Evolutionary conservation across 148 eudicot species (phyloP).

Genomic region (Rhododendron vialii): DNA sequence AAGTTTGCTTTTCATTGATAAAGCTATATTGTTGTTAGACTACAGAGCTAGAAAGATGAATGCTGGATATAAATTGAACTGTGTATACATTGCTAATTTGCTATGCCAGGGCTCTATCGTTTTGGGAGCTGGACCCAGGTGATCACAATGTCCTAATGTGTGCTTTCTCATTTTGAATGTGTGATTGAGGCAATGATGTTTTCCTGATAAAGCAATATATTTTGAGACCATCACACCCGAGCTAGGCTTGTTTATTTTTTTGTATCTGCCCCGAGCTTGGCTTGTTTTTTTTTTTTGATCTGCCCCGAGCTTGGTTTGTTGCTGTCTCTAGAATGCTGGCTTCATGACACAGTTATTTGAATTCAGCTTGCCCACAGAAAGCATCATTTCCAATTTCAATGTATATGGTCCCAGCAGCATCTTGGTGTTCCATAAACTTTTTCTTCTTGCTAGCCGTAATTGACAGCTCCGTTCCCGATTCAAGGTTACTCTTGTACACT

Average conservation of each 20-base stretch:
- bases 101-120: neutral
- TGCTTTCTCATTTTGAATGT: neutral
- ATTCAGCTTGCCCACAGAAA: neutral
- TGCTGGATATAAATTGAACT: neutral
- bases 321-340: neutral
- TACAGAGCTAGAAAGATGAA: neutral
- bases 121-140: neutral
- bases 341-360: neutral
- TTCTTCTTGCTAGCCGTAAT: neutral
- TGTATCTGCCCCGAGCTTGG: no score
- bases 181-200: neutral
- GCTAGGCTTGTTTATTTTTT: no score
- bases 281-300: no score
- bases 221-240: neutral
- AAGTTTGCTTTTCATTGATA: neutral
- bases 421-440: neutral
- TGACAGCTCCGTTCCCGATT: neutral
- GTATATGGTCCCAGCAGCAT: neutral
- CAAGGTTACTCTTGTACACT: neutral
- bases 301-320: neutral
- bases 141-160: neutral
- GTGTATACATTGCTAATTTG: neutral
- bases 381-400: neutral
- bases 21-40: neutral
- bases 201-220: neutral